Percentiles rank a stretch among this genome's conserved stretches.
These are phyloP conservation scores for Colletotrichum endophyticum DNA, from an alignment of 2,329 filamentous ascomycete species.

Conservation along the genomic window DNA sequence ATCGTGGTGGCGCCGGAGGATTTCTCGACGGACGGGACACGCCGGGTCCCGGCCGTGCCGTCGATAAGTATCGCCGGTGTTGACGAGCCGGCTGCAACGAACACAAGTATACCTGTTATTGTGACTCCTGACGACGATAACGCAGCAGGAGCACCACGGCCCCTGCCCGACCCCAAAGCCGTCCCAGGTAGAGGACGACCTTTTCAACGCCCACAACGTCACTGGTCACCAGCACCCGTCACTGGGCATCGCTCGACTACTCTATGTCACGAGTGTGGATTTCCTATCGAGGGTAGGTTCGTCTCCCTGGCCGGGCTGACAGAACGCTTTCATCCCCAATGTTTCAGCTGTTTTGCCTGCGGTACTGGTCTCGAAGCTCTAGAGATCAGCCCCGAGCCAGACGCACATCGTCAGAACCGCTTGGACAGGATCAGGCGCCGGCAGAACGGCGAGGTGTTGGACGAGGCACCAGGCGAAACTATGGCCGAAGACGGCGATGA, in stretches of 20 bases:
- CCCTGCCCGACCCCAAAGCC: conserved; percentile 53
- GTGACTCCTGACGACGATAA: conserved; percentile 48
- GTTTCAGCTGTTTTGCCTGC: conserved; percentile 89
- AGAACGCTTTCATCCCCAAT: conserved; percentile 88
- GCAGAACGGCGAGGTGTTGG: conserved; percentile 59
- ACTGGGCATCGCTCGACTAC: conserved; percentile 27
- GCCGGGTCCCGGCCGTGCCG: conserved; percentile 41
- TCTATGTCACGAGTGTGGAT: conserved; percentile 81
- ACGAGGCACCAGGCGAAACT: conserved; percentile 67
- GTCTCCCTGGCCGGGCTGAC: conserved; percentile 77
- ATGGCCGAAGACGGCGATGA: conserved; percentile 76
- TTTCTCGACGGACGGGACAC: conserved; percentile 31
- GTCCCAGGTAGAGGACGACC: conserved; percentile 28
- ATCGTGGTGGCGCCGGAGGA: conserved; percentile 57
- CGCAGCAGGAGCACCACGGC: conserved; percentile 30
- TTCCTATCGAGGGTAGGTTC: conserved; percentile 88
- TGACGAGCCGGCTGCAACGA: neutral
- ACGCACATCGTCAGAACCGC: conserved; percentile 71
- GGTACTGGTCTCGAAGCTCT: conserved; percentile 89
- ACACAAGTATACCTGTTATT: conserved; percentile 37
- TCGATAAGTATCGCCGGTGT: conserved; percentile 48
- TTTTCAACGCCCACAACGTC: conserved; percentile 50
- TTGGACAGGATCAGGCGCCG: conserved; percentile 74
- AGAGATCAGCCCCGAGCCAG: conserved; percentile 93
- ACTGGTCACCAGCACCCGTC: conserved; percentile 63